phyloP scores from a whole-genome alignment of 148 eudicot species.

The Dysphania ambrosioides region DNA sequence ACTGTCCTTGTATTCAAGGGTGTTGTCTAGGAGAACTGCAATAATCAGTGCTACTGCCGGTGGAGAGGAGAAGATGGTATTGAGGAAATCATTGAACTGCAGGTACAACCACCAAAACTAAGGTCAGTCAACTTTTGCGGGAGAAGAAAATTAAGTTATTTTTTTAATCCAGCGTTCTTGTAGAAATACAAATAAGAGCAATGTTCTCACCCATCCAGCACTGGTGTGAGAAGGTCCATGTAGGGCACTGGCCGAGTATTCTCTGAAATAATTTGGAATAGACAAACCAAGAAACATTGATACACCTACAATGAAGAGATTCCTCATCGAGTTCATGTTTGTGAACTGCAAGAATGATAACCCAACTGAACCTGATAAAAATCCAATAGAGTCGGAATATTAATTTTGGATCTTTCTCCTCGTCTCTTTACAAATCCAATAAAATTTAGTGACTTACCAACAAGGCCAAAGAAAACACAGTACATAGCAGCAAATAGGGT shows the following conservation, averaged over 20 bases:
- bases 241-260: constrained; percentile 62
- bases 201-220: constrained; percentile 83
- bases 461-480: constrained; percentile 90
- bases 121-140: background rate
- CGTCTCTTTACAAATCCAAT: background rate
- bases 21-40: constrained; percentile 88
- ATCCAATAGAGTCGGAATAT: background rate
- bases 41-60: constrained; percentile 83
- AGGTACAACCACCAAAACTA: constrained; percentile 11
- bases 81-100: constrained; percentile 96
- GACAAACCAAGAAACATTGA: constrained; percentile 87
- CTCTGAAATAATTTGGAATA: constrained; percentile 85
- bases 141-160: background rate
- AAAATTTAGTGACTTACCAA: constrained; percentile 46
- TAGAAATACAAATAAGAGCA: background rate
- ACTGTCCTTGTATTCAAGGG: constrained; percentile 86
- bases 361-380: constrained; percentile 77
- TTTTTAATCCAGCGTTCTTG: background rate
- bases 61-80: constrained; percentile 82
- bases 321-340: constrained; percentile 97
- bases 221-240: constrained; percentile 92
- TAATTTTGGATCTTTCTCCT: constrained; percentile 1
- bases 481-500: constrained; percentile 90
- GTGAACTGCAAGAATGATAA: constrained; percentile 95
- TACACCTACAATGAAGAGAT: constrained; percentile 82